Conservation (phyloP, 2,329 filamentous ascomycete genomes). For the Colletotrichum theobromicola region DNA sequence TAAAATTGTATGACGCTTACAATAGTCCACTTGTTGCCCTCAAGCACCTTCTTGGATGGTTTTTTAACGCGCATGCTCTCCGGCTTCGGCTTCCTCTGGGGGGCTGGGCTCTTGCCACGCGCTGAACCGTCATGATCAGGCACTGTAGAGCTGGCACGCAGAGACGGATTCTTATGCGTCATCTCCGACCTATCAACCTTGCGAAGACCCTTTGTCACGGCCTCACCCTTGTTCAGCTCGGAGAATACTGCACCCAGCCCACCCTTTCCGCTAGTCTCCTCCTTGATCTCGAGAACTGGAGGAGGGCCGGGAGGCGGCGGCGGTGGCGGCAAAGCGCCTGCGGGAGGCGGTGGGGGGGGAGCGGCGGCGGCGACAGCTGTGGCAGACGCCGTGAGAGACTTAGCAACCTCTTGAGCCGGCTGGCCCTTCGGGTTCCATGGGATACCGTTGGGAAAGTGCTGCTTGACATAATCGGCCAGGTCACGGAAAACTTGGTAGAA, state of each 20-base stretch:
- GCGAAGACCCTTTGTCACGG: conserved; percentile 85
- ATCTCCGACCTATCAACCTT: conserved; percentile 96
- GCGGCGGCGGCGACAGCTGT: conserved; percentile 39
- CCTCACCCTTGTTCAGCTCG: conserved; percentile 85
- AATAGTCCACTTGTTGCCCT: conserved; percentile 93
- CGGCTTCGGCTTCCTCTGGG: conserved; percentile 86
- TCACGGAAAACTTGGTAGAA: conserved; percentile 91
- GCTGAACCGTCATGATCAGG: conserved; percentile 59
- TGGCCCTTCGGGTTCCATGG: conserved; percentile 84
- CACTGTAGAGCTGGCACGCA: conserved; percentile 77
- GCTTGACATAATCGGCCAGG: conserved; percentile 82
- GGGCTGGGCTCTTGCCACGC: conserved; percentile 83
- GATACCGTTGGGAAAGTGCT: conserved; percentile 79
- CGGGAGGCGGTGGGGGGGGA: conserved; percentile 56
- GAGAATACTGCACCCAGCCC: conserved; percentile 90
- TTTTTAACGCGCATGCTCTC: conserved; percentile 86
- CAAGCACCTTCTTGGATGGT: conserved; percentile 77
- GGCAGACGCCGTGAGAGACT: conserved; percentile 58
- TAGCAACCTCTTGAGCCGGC: conserved; percentile 70
- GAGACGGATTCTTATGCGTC: conserved; percentile 96
- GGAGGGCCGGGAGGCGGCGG: conserved; percentile 76
- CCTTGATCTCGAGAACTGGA: conserved; percentile 66
- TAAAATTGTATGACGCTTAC: conserved; percentile 47
- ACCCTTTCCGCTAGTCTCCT: conserved; percentile 49
- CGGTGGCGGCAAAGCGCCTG: conserved; percentile 64